Evolutionary conservation across 1,284 basidiomycete genomes (phyloP).

Genomic region (Heterobasidion irregulare): DNA sequence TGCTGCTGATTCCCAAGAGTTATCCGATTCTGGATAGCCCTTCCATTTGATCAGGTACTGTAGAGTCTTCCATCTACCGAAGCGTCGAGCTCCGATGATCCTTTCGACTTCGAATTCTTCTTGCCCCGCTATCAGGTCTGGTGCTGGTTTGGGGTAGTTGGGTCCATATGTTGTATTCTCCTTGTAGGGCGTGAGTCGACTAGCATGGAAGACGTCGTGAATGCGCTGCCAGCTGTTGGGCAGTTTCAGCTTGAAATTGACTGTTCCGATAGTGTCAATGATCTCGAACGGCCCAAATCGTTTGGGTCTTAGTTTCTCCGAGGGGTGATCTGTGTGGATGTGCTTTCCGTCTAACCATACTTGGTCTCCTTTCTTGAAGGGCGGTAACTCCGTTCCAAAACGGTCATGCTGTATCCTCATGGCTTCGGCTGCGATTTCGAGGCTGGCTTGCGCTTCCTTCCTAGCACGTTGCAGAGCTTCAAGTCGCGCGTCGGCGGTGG

Average conservation of each 20-base stretch:
- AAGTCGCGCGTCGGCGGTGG: too few species aligned
- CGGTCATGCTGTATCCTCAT: too few species aligned
- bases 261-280: neutral
- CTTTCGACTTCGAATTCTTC: neutral
- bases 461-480: too few species aligned
- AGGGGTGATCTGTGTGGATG: neutral
- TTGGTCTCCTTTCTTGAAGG: neutral
- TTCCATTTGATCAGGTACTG: neutral
- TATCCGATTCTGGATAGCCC: neutral
- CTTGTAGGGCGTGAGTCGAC: neutral
- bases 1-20: neutral
- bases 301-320: neutral
- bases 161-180: neutral
- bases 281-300: neutral
- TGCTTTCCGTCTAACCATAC: neutral
- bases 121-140: neutral
- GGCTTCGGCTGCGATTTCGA: too few species aligned
- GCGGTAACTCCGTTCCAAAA: too few species aligned
- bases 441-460: too few species aligned
- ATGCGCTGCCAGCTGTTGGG: neutral
- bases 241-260: neutral
- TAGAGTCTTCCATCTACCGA: slow-evolving; percentile 11
- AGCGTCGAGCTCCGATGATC: slow-evolving; percentile 8
- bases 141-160: neutral
- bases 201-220: neutral